Percentiles rank a stretch among this genome's conserved stretches.
phyloP scores from a whole-genome alignment of 208 protist species.

The Herpetomonas tarakana region DNA sequence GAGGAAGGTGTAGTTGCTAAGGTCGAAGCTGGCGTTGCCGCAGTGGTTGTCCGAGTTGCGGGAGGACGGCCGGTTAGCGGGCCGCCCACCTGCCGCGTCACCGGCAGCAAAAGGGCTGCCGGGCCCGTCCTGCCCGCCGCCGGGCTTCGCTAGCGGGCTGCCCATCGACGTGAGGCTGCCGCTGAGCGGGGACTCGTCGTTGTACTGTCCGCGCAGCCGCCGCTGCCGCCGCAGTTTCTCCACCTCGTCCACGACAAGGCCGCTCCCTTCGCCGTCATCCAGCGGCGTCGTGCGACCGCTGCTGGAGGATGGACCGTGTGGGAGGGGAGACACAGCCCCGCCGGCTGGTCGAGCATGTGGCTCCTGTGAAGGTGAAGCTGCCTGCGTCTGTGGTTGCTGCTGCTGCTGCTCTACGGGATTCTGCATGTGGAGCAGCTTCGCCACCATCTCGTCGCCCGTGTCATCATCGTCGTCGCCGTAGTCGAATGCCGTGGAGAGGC shows the following conservation, averaged over 20 bases:
- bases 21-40: not conserved
- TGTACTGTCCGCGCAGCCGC: not conserved
- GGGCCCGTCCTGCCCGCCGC: not conserved
- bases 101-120: too few species aligned
- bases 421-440: not conserved
- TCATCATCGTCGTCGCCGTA: not conserved
- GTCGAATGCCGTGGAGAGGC: not conserved
- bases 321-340: too few species aligned
- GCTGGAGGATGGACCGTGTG: too few species aligned
- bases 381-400: not conserved
- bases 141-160: too few species aligned
- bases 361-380: too few species aligned
- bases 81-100: too few species aligned
- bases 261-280: not conserved
- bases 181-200: not conserved
- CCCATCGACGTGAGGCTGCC: not conserved
- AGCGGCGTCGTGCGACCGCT: not conserved
- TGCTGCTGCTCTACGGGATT: not conserved
- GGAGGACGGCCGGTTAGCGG: not conserved
- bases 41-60: not conserved
- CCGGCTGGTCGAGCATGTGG: too few species aligned
- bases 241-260: not conserved
- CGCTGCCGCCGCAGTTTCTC: not conserved
- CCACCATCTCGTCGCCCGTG: not conserved
- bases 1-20: not conserved